Evolutionary conservation across 2,329 filamentous ascomycete species (phyloP), one percentile per base, ranked within the genome.

Genomic region (Paecilomyces fulvus): DNA sequence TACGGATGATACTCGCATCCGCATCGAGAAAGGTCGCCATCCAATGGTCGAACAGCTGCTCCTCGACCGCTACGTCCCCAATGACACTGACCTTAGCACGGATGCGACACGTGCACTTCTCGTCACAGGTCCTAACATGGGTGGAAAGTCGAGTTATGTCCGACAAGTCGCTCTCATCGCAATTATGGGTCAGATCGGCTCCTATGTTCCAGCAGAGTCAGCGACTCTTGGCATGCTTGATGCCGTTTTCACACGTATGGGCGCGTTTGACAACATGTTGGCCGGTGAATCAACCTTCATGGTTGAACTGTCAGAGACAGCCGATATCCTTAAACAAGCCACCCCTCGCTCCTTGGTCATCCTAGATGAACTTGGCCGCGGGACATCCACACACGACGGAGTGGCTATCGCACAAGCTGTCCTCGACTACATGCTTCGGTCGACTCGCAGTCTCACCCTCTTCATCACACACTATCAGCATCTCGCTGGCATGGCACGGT

Each of bases 401-500:
- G 91, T 95, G 4, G 94, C 94, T 56, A 97, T 99, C 65, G 94
- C 94, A 1, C 88, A 95, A 65, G 89, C 91, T 23, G 94, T 99
- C 4, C 79, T 99, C 5, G 85, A 92, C 58, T 86, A 95, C 67
- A 83, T 97, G 59, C 87, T 95, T 25, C 80, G 84, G 23, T 82
- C 91, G 14, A 81, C 86, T 0, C 80, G 81, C 54, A 90, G 90
- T 59, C 79, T 96, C 51, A 95, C 90, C 5, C 79, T 99, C 48
- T 99, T 99, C 77, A 96, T 99, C 71, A 99, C 94, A 3, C 94
- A 99, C 75, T 99, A 99, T 72, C 94, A 99, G 75, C 87, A 86
- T 61, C 82, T 99, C 0, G 79, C 82, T n/a, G 84, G 85, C 9
- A 80, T 95, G 60, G 87, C 86, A 9, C 81, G 85, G 25, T 84